Evolutionary conservation across 2,329 filamentous ascomycete species (phyloP), one percentile per base, ranked within the genome.

Genomic region (Botrytis deweyae): DNA sequence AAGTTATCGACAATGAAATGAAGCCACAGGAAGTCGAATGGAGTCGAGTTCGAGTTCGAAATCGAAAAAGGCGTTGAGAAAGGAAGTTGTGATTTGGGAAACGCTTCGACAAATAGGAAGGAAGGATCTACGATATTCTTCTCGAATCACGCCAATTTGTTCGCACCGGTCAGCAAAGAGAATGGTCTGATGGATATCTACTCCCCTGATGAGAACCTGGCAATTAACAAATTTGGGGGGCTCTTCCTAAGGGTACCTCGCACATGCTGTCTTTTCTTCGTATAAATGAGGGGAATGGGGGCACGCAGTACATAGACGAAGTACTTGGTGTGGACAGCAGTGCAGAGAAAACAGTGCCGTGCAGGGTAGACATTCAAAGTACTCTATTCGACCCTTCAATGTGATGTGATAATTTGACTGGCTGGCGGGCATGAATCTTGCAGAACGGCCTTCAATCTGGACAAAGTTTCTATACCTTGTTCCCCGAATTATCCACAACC

Each of bases 371-470:
- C 16, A 67, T 40, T 52, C 65, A 52, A 52, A 36, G 33, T 9
- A 22, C 64, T 68, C 49, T 58, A 58, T 68, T 22, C 25, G 36
- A 68, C 46, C 52, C 14, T 18, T 70, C 67, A 70, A 70, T 61
- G 42, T n/a, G 29, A 70, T 61, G 42, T n/a, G 29, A 70, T 25
- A 16, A 44, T 33, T 36, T 68, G 38, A 44, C 33, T 72, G 44
- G 42, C 49, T 22, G 69, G 52, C 33, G 44, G 58, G 29, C 55
- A 64, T 71, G 9, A 71, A 71, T 71, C 55, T 71, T 64, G 58
- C 40, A 49, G 69, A 40, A 42, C 52, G 58, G 69, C 58, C 58
- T 64, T 71, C 42, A 49, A 64, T 65, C 58, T 71, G 69, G 69
- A 71, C 58, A 33, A 46, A 29, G n/a, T 58, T 52, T 52, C 59